phyloP scores from a whole-genome alignment of 2,329 filamentous ascomycete genomes.

The Neopestalotiopsis sp. region DNA sequence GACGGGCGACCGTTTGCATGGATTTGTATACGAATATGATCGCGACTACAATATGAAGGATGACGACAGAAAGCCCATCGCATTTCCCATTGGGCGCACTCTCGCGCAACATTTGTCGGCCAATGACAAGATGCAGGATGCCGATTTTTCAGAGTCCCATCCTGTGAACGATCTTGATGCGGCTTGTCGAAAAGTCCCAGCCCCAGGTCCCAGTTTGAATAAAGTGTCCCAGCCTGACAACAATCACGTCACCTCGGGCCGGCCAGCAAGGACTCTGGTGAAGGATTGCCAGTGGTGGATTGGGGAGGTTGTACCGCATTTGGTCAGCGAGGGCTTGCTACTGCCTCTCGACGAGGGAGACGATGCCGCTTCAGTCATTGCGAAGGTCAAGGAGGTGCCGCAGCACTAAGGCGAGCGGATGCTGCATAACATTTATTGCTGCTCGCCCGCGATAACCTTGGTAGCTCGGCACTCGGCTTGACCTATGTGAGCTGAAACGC shows the following conservation, averaged over 20 bases:
- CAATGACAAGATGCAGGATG: background rate
- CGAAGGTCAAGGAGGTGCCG: background rate
- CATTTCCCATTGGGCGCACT: background rate
- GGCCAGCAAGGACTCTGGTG: background rate
- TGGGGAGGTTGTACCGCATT: background rate
- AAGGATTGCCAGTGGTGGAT: slow-evolving; percentile 7
- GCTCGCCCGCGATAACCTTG: too few relatives aligned
- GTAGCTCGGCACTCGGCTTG: too few relatives aligned
- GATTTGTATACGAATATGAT: background rate
- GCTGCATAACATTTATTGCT: too few relatives aligned
- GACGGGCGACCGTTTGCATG: background rate
- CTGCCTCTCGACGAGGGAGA: background rate
- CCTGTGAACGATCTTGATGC: background rate
- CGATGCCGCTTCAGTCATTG: background rate
- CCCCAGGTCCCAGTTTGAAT: background rate
- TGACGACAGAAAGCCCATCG: background rate
- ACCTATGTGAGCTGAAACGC: too few relatives aligned
- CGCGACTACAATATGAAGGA: background rate
- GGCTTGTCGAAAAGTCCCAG: background rate
- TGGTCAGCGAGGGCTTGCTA: background rate
- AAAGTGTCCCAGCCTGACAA: background rate
- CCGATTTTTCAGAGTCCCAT: background rate
- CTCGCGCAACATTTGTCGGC: background rate
- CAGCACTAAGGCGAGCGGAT: background rate
- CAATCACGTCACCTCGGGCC: too few relatives aligned